Conservation (phyloP, 176 grass and related monocot genomes). For the Leersia perrieri region DNA sequence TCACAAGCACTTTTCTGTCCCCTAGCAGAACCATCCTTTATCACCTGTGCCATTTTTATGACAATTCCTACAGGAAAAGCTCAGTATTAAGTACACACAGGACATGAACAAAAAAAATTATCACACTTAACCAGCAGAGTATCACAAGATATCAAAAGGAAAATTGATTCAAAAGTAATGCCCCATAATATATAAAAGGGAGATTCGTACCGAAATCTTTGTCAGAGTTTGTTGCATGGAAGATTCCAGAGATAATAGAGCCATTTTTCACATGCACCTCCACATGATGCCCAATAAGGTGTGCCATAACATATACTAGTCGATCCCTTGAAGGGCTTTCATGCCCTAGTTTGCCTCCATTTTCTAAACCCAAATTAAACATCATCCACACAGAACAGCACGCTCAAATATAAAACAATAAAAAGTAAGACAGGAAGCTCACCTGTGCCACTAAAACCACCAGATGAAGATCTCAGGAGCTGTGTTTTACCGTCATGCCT, state of each 20-base stretch:
- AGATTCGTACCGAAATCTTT: constrained; percentile 78
- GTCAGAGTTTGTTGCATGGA: constrained; percentile 79
- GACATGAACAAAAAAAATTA: constrained; percentile 3
- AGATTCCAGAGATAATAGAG: constrained; percentile 93
- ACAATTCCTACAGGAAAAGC: constrained; percentile 56
- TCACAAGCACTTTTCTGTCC: constrained; percentile 52
- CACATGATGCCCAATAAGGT: constrained; percentile 75
- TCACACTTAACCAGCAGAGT: background rate
- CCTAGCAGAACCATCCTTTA: constrained; percentile 63
- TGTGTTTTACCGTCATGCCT: constrained; percentile 53
- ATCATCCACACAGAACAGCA: constrained; percentile 25
- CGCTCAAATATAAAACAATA: background rate
- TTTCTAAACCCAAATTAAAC: constrained; percentile 45
- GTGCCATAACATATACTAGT: constrained; percentile 68
- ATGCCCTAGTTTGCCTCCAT: constrained; percentile 58
- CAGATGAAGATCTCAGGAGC: constrained; percentile 40
- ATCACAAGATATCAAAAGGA: background rate
- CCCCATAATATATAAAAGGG: background rate
- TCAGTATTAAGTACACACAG: constrained; percentile 26
- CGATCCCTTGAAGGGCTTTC: constrained; percentile 61
- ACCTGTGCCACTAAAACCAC: constrained; percentile 41
- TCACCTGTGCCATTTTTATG: constrained; percentile 91
- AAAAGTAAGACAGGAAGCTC: constrained; percentile 17
- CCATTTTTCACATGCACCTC: constrained; percentile 96
- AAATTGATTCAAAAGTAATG: background rate